phyloP scores from a whole-genome alignment of 2,329 filamentous ascomycete species.

The Fusarium tanahbumbuense region DNA sequence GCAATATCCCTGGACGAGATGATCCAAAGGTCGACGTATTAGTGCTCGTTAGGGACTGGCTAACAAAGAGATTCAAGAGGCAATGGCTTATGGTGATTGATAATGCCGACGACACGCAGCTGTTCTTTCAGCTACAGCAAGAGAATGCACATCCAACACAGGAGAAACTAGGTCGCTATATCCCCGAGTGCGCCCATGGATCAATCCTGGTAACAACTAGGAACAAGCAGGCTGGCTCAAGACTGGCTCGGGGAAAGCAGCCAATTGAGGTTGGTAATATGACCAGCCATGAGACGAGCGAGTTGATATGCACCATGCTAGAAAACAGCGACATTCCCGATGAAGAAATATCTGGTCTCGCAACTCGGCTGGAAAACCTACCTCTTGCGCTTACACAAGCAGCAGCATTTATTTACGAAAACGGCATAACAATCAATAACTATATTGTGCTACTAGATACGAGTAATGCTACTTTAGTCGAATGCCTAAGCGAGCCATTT shows the following conservation, averaged over 20 bases:
- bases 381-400: conserved; percentile 53
- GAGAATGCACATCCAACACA: neutral
- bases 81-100: conserved; percentile 32
- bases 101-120: conserved; percentile 29
- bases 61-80: conserved; percentile 25
- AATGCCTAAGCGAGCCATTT: conserved; percentile 48
- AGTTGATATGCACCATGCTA: conserved; percentile 42
- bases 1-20: conserved; percentile 45
- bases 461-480: conserved; percentile 23
- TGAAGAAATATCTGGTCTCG: conserved; percentile 30
- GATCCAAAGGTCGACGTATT: conserved; percentile 42
- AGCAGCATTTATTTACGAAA: conserved; percentile 49
- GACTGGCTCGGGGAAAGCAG: conserved; percentile 35
- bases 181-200: conserved; percentile 49
- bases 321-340: conserved; percentile 1
- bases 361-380: conserved; percentile 46
- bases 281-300: conserved; percentile 40
- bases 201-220: conserved; percentile 50
- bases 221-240: conserved; percentile 46
- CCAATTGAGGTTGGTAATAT: conserved; percentile 47
- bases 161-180: neutral
- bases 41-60: conserved; percentile 49
- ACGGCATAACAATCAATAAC: conserved; percentile 33
- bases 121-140: conserved; percentile 6
- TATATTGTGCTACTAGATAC: conserved; percentile 49